Evolutionary conservation across 805 yeast genomes (phyloP).

Genomic region (Pichia californica): DNA sequence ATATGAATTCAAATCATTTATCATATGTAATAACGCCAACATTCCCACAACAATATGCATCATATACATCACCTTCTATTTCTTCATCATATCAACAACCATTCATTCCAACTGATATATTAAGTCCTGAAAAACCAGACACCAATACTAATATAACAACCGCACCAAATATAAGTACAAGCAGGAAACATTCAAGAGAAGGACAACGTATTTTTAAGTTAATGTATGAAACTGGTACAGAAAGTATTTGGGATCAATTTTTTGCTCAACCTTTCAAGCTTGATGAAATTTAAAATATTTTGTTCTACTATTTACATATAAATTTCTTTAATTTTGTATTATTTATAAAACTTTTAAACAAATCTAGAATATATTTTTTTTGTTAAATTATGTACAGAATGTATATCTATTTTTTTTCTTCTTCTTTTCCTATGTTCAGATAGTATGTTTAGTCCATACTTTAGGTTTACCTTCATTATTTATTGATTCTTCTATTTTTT

Average conservation of each 20-base stretch:
- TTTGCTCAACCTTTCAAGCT: conserved; percentile 30
- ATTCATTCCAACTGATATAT: not conserved
- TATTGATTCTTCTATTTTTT: not conserved
- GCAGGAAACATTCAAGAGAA: conserved; percentile 30
- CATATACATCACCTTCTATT: not conserved
- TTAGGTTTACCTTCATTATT: conserved; percentile 1
- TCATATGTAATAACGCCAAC: not conserved
- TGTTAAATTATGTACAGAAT: conserved; percentile 7
- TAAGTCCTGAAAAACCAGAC: not conserved
- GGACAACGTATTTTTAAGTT: conserved; percentile 53
- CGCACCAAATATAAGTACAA: not conserved
- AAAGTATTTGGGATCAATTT: conserved; percentile 64
- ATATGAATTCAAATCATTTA: not conserved
- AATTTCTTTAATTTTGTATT: too few relatives aligned
- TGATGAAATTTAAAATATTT: conserved; percentile 11
- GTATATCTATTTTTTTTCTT: not conserved
- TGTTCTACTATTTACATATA: too few relatives aligned
- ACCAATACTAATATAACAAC: too few relatives aligned
- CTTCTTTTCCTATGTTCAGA: not conserved
- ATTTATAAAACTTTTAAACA: not conserved
- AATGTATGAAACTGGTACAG: conserved; percentile 57
- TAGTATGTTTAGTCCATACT: conserved; percentile 8
- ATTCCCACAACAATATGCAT: not conserved
- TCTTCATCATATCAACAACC: not conserved
- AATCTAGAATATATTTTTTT: too few relatives aligned